Base-by-base conservation (phyloP, 495 filamentous ascomycete genomes). In the Podospora pseudocomata region DNA sequence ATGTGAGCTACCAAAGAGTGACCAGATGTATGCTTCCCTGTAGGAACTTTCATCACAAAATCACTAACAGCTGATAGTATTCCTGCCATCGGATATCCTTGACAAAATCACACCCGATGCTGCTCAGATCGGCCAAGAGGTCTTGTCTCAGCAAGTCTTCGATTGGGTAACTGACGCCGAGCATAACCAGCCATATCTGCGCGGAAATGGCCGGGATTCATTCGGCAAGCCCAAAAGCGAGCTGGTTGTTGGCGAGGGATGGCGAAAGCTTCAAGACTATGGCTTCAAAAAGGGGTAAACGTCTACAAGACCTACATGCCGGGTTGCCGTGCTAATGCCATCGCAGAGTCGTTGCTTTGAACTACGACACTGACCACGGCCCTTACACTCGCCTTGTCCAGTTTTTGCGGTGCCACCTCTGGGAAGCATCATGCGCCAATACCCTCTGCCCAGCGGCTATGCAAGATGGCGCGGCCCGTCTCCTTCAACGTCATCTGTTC, bases 361-460 rank as follows among this genome's bases (percentile, higher is more conserved):
- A 81, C 39, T 88, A 88, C 69, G 85, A 89, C 64, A 74, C 75
- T 3, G 64, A 78, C 16, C 74, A 78, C 57, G 80, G 73, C 3
- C 73, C 76, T 16, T 85, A 83, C 71, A 81, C 82, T 32, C 80
- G 91, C 4, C 70, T 86, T 3, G 74, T 81, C 34, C 85, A 87
- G 75, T 86, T 86, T 66, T 70, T 81, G 6, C 86, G 89, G 69
- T 85, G 74, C 64, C 90, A 91, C 70, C 75, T 92, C 11, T 91
- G 88, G 80, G 80, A 85, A 18, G 85, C 81, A 5, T 89, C 87
- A 16, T 87, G 83, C 19, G 88, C 84, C 0, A 82, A 85, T 57
- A 87, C 87, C 4, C 86, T 86, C 18, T 92, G 90, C 72, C 90
- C 90, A 0, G 86, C 84, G 55, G 86, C 85, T 26, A 92, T 92